These are phyloP conservation scores for Trichocomaceae sp. DNA, from an alignment of 2,329 filamentous ascomycete species.

Conservation along the genomic window DNA sequence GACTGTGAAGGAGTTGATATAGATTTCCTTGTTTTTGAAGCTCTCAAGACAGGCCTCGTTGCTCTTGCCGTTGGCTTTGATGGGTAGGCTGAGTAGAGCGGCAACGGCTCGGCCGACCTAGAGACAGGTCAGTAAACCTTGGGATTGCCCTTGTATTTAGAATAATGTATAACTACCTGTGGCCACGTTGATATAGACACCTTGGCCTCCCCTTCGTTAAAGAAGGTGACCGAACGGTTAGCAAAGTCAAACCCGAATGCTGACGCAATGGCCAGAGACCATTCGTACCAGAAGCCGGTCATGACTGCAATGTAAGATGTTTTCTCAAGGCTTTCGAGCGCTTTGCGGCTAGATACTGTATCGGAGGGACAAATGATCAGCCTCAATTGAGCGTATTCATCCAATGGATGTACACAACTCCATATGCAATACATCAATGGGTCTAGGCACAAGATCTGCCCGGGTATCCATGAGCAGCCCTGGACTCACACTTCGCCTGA, in stretches of 20 bases:
- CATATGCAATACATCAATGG: no score
- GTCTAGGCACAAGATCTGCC: no score
- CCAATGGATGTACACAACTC: no score
- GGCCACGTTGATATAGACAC: slow-evolving; percentile 55
- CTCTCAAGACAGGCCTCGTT: slow-evolving; percentile 31
- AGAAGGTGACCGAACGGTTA: slow-evolving; percentile 39
- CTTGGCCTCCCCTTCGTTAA: slow-evolving; percentile 47
- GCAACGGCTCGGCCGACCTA: slow-evolving; percentile 51
- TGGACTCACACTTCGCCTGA: no score
- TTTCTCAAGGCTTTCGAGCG: no score
- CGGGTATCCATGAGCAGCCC: no score
- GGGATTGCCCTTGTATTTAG: no score
- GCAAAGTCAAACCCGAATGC: slow-evolving; percentile 47
- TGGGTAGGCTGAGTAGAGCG: slow-evolving; percentile 41
- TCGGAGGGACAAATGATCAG: no score
- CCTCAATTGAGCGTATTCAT: no score
- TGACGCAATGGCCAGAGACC: slow-evolving; percentile 35
- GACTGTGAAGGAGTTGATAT: slow-evolving; percentile 53
- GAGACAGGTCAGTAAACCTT: no score
- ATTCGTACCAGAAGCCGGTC: slow-evolving; percentile 48
- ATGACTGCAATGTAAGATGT: no score
- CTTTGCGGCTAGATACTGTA: no score
- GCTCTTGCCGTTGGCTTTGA: slow-evolving; percentile 34
- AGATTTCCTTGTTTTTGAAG: slow-evolving; percentile 44
- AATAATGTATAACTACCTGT: slow-evolving; percentile 34